Conservation (phyloP, 768 basidiomycete species). For the Mycena filopes region DNA sequence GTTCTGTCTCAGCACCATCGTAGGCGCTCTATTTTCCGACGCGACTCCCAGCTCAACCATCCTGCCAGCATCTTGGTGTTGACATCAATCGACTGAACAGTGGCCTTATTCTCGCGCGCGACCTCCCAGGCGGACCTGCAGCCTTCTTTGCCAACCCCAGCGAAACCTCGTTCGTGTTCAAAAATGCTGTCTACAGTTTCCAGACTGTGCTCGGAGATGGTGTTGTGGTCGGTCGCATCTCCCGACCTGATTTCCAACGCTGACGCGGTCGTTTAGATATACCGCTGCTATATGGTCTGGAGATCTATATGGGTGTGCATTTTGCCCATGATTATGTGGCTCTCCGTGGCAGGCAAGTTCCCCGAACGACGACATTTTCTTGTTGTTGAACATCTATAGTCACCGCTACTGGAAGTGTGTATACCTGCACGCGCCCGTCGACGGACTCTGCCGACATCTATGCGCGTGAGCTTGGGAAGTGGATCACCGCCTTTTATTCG, state of each 20-base stretch:
- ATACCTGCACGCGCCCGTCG: background rate
- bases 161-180: slow-evolving; percentile 41
- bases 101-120: slow-evolving; percentile 38
- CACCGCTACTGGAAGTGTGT: slow-evolving; percentile 7
- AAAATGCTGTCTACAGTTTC: slow-evolving; percentile 17
- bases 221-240: slow-evolving; percentile 15
- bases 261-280: slow-evolving; percentile 13
- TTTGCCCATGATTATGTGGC: slow-evolving; percentile 43
- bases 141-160: slow-evolving; percentile 40
- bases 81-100: slow-evolving; percentile 37
- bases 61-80: slow-evolving; percentile 39
- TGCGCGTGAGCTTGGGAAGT: slow-evolving; percentile 36
- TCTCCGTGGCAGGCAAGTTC: slow-evolving; percentile 34
- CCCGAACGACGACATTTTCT: background rate
- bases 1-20: slow-evolving; percentile 43
- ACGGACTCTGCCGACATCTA: slow-evolving; percentile 38
- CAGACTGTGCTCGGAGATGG: slow-evolving; percentile 26
- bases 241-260: too few species aligned
- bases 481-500: slow-evolving; percentile 48
- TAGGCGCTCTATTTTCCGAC: slow-evolving; percentile 7
- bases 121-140: slow-evolving; percentile 34
- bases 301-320: slow-evolving; percentile 39
- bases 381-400: background rate
- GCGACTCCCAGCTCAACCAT: background rate
- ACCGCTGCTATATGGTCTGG: slow-evolving; percentile 44